Evolutionary conservation across 768 basidiomycete species (phyloP).

Genomic region (Leccinum variicolor): DNA sequence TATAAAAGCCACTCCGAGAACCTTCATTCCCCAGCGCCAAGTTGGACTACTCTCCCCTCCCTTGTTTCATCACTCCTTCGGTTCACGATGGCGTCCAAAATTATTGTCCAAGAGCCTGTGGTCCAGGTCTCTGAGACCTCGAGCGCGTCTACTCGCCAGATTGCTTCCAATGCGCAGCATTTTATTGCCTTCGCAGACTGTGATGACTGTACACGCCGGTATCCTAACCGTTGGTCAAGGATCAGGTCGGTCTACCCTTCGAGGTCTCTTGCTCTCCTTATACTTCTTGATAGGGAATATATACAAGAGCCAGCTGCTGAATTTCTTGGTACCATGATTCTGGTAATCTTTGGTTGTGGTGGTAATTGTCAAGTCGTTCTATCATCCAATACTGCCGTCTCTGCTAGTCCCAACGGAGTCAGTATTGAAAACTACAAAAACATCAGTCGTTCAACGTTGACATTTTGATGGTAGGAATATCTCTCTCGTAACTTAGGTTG

Average conservation of each 20-base stretch:
- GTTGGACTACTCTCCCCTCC: not conserved
- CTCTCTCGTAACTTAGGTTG: conserved; percentile 29
- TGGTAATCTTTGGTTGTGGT: conserved; percentile 59
- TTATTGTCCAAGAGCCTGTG: conserved; percentile 11
- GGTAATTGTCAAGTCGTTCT: conserved; percentile 56
- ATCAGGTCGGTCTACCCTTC: conserved; percentile 40
- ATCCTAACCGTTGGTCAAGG: conserved; percentile 53
- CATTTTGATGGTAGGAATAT: conserved; percentile 12
- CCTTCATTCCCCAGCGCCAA: not conserved
- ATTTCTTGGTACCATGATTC: conserved; percentile 55
- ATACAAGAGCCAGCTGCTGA: conserved; percentile 62
- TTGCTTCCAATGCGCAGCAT: conserved; percentile 1
- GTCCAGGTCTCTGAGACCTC: conserved; percentile 20
- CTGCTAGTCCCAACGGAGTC: conserved; percentile 54
- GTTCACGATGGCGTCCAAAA: conserved; percentile 20
- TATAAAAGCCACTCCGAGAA: conserved; percentile 22
- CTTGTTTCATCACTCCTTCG: not conserved
- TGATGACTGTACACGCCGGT: conserved; percentile 34
- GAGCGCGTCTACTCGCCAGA: conserved; percentile 7
- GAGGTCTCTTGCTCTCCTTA: not conserved
- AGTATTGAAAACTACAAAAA: conserved; percentile 21
- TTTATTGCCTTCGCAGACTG: conserved; percentile 24
- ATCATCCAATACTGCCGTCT: conserved; percentile 42
- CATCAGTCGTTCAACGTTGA: not conserved
- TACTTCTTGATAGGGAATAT: conserved; percentile 30